phyloP scores from a whole-genome alignment of 805 yeast genomes.

The Suhomyces sp. region DNA sequence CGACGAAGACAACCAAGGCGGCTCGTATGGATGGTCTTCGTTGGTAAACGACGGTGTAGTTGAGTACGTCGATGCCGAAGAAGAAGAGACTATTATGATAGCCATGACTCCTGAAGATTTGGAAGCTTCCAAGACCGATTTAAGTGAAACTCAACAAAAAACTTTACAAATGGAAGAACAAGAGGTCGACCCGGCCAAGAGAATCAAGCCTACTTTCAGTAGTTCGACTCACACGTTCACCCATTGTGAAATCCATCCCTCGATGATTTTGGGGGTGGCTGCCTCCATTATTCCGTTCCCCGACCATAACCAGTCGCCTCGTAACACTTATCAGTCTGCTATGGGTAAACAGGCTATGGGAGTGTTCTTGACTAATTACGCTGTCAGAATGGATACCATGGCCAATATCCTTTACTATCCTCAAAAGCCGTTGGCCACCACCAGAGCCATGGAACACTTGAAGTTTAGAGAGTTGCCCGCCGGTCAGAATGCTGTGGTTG shows the following conservation, averaged over 20 bases:
- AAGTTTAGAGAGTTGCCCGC: slow-evolving; percentile 98
- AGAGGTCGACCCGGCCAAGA: slow-evolving; percentile 70
- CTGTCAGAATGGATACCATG: slow-evolving; percentile 99
- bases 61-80: slow-evolving; percentile 98
- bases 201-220: slow-evolving; percentile 68
- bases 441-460: slow-evolving; percentile 95
- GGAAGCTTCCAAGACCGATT: slow-evolving; percentile 53
- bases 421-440: slow-evolving; percentile 96
- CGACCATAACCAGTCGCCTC: slow-evolving; percentile 98
- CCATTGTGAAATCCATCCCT: slow-evolving; percentile 98
- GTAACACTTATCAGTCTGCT: slow-evolving; percentile 98
- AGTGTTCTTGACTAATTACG: slow-evolving; percentile 90
- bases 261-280: slow-evolving; percentile 97
- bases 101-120: slow-evolving; percentile 99
- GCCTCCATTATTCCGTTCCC: slow-evolving; percentile 99
- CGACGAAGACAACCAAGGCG: slow-evolving; percentile 49
- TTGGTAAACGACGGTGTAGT: slow-evolving; percentile 82
- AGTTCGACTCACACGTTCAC: slow-evolving; percentile 77
- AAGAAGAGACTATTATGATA: slow-evolving; percentile 96
- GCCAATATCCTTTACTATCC: slow-evolving; percentile 97
- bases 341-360: slow-evolving; percentile 99
- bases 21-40: slow-evolving; percentile 75
- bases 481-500: slow-evolving; percentile 98
- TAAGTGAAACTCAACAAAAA: slow-evolving; percentile 41
- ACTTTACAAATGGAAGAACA: slow-evolving; percentile 43